phyloP scores from a whole-genome alignment of 2,329 filamentous ascomycete species.

The Talaromyces sp. region DNA sequence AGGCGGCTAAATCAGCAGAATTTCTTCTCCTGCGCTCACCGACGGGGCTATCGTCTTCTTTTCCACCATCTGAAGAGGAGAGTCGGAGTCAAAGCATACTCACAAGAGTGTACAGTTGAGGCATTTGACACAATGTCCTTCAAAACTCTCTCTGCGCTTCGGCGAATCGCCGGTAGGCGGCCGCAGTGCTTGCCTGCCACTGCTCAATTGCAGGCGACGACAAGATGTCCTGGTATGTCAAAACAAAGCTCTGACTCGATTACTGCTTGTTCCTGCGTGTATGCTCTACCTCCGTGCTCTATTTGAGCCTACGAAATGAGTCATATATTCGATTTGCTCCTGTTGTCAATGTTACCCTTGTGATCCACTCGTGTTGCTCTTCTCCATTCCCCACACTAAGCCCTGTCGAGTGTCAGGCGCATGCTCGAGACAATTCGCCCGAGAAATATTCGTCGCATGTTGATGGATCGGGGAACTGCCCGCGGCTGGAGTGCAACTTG shows the following conservation, averaged over 20 bases:
- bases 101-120: background rate
- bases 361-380: slow-evolving; percentile 12
- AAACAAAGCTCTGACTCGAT: background rate
- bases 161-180: slow-evolving; percentile 1
- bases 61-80: background rate
- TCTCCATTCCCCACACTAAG: slow-evolving; percentile 16
- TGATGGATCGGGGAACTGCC: background rate
- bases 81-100: background rate
- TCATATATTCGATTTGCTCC: background rate
- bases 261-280: background rate
- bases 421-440: background rate
- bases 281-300: background rate
- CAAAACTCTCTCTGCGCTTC: slow-evolving; percentile 6
- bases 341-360: background rate
- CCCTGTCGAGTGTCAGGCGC: slow-evolving; percentile 5
- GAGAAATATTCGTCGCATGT: slow-evolving; percentile 9
- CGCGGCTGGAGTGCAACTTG: background rate
- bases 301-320: background rate
- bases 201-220: background rate
- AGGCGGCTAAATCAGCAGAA: slow-evolving; percentile 2
- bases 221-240: slow-evolving; percentile 4
- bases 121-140: background rate
- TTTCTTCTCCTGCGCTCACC: slow-evolving; percentile 4
- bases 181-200: background rate
- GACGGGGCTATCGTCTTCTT: background rate